Conservation (phyloP, 441 rosid genomes). For the Theobroma grandiflorum region DNA sequence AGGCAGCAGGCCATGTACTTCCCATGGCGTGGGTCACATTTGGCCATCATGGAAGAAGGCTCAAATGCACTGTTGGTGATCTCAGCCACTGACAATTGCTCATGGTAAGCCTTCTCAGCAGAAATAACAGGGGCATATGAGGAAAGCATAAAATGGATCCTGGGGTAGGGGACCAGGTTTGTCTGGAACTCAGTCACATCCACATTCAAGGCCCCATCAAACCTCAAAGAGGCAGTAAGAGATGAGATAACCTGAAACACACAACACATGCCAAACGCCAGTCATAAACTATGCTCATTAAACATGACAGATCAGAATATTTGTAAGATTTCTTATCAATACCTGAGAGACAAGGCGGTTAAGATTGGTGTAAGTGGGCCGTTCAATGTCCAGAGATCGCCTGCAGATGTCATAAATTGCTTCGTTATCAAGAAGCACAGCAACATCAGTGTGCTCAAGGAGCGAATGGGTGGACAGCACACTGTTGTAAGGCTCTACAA, state of each 20-base stretch:
- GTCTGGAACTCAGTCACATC: slow-evolving; percentile 39
- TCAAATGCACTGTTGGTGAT: slow-evolving; percentile 36
- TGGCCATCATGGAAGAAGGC: slow-evolving; percentile 36
- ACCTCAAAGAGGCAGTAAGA: slow-evolving; percentile 33
- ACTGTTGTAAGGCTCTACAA: slow-evolving; percentile 38
- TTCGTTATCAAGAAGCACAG: slow-evolving; percentile 35
- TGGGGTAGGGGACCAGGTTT: slow-evolving; percentile 36
- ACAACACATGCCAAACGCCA: neutral
- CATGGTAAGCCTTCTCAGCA: slow-evolving; percentile 34
- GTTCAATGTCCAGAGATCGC: slow-evolving; percentile 34
- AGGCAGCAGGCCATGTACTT: slow-evolving; percentile 41
- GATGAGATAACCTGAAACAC: slow-evolving; percentile 33
- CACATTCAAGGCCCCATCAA: slow-evolving; percentile 39
- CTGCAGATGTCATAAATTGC: slow-evolving; percentile 36
- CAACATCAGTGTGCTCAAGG: slow-evolving; percentile 37
- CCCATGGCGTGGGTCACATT: slow-evolving; percentile 33
- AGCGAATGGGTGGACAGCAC: slow-evolving; percentile 37
- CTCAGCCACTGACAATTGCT: slow-evolving; percentile 31
- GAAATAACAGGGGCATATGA: slow-evolving; percentile 37
- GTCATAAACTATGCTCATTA: neutral
- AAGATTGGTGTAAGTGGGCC: slow-evolving; percentile 37
- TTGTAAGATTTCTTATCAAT: neutral
- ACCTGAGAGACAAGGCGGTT: slow-evolving; percentile 36
- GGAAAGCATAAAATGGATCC: slow-evolving; percentile 39
- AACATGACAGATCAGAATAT: neutral